Base-by-base conservation (phyloP, 495 filamentous ascomycete genomes). In the Neurospora sp. region DNA sequence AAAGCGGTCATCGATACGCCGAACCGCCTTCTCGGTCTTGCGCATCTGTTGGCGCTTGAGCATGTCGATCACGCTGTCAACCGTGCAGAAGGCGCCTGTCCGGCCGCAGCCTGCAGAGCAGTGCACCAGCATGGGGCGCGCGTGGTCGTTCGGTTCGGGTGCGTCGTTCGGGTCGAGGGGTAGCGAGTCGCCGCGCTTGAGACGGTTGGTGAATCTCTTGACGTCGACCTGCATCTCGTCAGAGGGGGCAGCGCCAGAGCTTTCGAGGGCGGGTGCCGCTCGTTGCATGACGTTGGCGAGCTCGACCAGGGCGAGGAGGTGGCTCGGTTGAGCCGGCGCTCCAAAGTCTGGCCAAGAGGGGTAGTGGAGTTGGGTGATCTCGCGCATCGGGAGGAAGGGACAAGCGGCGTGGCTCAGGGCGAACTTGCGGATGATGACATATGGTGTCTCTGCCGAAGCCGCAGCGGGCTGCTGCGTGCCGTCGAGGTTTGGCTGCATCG, bases 291-390 rank as follows among this genome's bases (percentile, higher is more conserved):
- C 84, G 74, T 94, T 93, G 73, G 91, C 92, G 47, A 96, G 89
- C 82, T 97, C 94, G 70, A 98, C 91, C 20, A 99, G 82, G 9
- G 90, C 90, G 3, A 99, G 85, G 1, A 99, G 86, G 77, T 99
- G 93, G 8, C 87, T 86, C 3, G 96, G 93, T 73, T 95, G 92
- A 7, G 96, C 94, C 0, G 94, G 96, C 0, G 95, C 91, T 42
- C 96, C 96, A 78, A 98, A 97, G 80, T 99, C 96, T 1, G 96
- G 96, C 96, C 96, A 99, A 16, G 89, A 90, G 9, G 93, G 89
- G 77, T 97, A 98, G 73, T 99, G 96, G 3, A 99, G 86, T 73
- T 99, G 96, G 0, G 94, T 97, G 77, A 99, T 93, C 81, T 98
- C 94, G 35, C 96, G 91, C 59, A 97, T 90, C 3, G 93, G 93